A percentile compares a stretch with the other conserved stretches of the same genome.
phyloP scores from a whole-genome alignment of 2,329 filamentous ascomycete species.

The Pseudodiploospora longispora region DNA sequence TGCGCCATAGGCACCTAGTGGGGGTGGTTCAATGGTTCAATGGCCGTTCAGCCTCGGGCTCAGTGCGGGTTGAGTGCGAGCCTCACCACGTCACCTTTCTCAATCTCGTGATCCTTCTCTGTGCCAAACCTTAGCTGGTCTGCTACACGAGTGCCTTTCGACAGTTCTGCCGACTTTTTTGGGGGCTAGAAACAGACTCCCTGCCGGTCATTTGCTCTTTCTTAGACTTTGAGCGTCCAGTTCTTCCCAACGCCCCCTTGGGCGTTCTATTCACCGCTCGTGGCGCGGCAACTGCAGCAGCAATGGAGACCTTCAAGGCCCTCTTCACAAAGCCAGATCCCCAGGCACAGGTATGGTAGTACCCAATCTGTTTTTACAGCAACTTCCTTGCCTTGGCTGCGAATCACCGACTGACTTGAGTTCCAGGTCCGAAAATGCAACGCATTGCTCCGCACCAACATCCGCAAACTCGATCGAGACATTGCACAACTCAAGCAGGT shows the following conservation, averaged over 20 bases:
- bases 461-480: slow-evolving; percentile 91
- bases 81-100: not conserved
- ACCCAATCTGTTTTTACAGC: not conserved
- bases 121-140: too few species aligned
- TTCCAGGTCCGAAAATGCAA: slow-evolving; percentile 90
- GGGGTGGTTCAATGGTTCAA: too few species aligned
- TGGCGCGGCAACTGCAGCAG: slow-evolving; percentile 14
- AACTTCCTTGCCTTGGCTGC: not conserved
- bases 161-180: too few species aligned
- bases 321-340: slow-evolving; percentile 91
- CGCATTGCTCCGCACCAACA: slow-evolving; percentile 77
- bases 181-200: too few species aligned
- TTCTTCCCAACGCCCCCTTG: too few species aligned
- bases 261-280: not conserved
- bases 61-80: not conserved
- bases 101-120: too few species aligned
- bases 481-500: slow-evolving; percentile 69
- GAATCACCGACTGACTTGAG: not conserved
- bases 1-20: too few species aligned
- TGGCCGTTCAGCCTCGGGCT: not conserved
- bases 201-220: not conserved
- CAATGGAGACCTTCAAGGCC: slow-evolving; percentile 79
- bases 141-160: too few species aligned
- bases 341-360: slow-evolving; percentile 67
- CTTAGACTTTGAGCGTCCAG: slow-evolving; percentile 1